Evolutionary conservation across 208 protist genomes (phyloP).

Genomic region (Crithidia sp.): DNA sequence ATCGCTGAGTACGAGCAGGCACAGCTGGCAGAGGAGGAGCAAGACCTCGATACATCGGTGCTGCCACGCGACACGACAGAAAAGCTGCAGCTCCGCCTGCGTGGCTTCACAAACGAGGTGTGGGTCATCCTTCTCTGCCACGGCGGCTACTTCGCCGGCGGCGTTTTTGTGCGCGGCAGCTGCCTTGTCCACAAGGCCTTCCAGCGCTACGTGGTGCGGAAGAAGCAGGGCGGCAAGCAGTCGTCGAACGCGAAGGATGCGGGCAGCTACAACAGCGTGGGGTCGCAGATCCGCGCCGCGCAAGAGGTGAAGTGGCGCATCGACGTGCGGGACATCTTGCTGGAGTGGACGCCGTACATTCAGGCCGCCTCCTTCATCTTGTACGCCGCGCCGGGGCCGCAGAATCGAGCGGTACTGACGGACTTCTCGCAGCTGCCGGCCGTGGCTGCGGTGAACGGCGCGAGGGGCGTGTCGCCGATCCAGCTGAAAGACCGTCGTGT

Average conservation of each 20-base stretch:
- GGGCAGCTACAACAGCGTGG: conserved; percentile 77
- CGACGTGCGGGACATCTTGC: conserved; percentile 79
- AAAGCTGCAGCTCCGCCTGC: conserved; percentile 39
- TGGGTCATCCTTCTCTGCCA: conserved; percentile 90
- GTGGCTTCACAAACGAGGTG: conserved; percentile 37
- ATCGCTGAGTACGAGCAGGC: conserved; percentile 69
- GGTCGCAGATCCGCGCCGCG: conserved; percentile 84
- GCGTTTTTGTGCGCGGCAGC: conserved; percentile 62
- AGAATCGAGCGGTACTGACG: conserved; percentile 78
- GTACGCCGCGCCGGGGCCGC: conserved; percentile 84
- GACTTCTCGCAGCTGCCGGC: conserved; percentile 57
- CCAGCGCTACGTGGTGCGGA: conserved; percentile 91
- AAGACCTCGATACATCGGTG: conserved; percentile 13
- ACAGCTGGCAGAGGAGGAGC: conserved; percentile 54
- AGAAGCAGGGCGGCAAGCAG: conserved; percentile 93
- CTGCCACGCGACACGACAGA: conserved; percentile 42
- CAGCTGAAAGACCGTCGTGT: conserved; percentile 75
- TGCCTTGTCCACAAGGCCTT: conserved; percentile 86
- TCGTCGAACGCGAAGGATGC: conserved; percentile 81
- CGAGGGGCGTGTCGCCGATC: conserved; percentile 54
- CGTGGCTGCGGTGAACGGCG: conserved; percentile 10
- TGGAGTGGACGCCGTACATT: conserved; percentile 78
- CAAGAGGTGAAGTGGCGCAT: conserved; percentile 88
- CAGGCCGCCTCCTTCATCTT: conserved; percentile 75
- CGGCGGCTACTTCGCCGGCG: conserved; percentile 90